Conservation (phyloP, 768 basidiomycete genomes). For the Podaxis sp. region DNA sequence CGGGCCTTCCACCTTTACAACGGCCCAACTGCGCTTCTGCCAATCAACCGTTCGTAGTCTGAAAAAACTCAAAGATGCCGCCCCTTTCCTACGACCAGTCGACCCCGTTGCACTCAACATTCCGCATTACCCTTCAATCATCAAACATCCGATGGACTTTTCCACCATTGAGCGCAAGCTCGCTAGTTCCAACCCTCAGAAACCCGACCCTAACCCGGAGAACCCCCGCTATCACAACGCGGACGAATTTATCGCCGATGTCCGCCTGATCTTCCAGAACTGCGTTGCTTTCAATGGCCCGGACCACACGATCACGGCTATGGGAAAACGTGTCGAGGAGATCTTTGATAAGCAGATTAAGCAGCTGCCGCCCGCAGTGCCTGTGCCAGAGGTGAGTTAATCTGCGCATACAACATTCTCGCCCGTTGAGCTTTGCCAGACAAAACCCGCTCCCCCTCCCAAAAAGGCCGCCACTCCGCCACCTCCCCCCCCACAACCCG, state of each 20-base stretch:
- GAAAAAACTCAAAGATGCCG: constrained; percentile 83
- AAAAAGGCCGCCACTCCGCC: constrained; percentile 40
- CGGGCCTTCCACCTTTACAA: constrained; percentile 45
- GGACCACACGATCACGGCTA: constrained; percentile 73
- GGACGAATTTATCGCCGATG: constrained; percentile 81
- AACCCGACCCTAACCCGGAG: constrained; percentile 62
- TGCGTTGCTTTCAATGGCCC: constrained; percentile 91
- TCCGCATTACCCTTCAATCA: constrained; percentile 84
- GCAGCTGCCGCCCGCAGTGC: constrained; percentile 66
- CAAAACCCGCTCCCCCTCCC: constrained; percentile 40
- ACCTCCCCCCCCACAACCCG: constrained; percentile 30
- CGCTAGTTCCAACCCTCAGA: constrained; percentile 68
- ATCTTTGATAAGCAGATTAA: constrained; percentile 87
- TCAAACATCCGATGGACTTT: constrained; percentile 93
- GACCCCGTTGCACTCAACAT: constrained; percentile 80
- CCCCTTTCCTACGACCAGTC: constrained; percentile 82
- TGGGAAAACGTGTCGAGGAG: constrained; percentile 78
- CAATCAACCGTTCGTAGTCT: constrained; percentile 71
- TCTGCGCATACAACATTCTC: constrained; percentile 6
- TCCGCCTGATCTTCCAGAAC: constrained; percentile 86
- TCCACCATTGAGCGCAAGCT: constrained; percentile 90
- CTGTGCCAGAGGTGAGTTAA: constrained; percentile 50
- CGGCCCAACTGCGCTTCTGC: constrained; percentile 76
- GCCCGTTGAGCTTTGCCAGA: constrained; percentile 18
- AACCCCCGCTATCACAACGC: constrained; percentile 76